A percentile compares a stretch with the other conserved stretches of the same genome.
phyloP scores from a whole-genome alignment of 139 green algal species.

The Marvania coccoides region DNA sequence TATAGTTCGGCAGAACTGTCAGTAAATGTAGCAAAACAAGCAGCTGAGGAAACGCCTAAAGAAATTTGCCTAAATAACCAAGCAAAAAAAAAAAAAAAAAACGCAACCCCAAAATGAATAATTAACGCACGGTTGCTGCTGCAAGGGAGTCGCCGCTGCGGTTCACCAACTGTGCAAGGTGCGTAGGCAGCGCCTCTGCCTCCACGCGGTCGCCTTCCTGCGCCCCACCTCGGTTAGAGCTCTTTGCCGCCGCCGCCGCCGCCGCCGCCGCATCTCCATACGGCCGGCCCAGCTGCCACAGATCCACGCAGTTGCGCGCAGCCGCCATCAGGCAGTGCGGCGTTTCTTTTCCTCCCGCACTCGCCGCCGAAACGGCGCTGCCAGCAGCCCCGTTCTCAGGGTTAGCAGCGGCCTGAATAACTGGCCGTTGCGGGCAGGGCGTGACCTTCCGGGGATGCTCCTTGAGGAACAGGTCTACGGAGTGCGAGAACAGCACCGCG shows the following conservation, averaged over 20 bases:
- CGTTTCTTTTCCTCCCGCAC: too few species aligned
- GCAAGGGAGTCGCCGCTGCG: not conserved
- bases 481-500: constrained; percentile 58
- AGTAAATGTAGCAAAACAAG: too few species aligned
- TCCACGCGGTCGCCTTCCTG: not conserved
- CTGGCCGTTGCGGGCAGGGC: constrained; percentile 6
- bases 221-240: not conserved
- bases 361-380: too few species aligned
- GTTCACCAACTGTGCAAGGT: not conserved
- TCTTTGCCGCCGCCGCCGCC: not conserved
- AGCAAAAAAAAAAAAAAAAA: too few species aligned
- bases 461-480: constrained; percentile 35
- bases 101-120: too few species aligned
- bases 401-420: not conserved
- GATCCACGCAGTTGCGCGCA: constrained; percentile 36
- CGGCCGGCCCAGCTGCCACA: constrained; percentile 48
- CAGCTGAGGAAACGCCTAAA: too few species aligned
- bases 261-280: not conserved
- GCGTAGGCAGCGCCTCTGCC: not conserved
- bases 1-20: too few species aligned
- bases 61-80: too few species aligned
- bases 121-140: not conserved
- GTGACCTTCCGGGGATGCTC: constrained; percentile 49
- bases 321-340: constrained; percentile 33
- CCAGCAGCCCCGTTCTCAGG: not conserved